Base-by-base conservation (phyloP, 306 rosid genomes). In the Vicia villosa region DNA sequence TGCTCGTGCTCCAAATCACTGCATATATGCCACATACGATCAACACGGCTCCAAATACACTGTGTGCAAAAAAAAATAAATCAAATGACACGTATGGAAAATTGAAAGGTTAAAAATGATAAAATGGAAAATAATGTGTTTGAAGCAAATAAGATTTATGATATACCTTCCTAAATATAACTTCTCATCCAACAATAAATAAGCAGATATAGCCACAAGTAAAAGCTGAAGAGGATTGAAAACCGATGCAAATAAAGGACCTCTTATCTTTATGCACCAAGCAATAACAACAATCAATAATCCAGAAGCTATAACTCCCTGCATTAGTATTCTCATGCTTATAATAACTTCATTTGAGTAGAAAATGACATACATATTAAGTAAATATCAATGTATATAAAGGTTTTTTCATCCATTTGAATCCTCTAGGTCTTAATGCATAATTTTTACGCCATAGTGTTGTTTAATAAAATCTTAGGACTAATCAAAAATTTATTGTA, bases 271-370 rank as follows among this genome's bases (percentile, higher is more conserved):
- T 15, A 80, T 40, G 63, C 77, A 70, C 84, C 81, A 80, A 0
- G 78, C 67, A 21, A 58, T 59, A 0, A 24, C 28, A n/a, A 30
- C 51, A 14, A 70, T 46, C 20, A 22, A 8, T 17, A 80, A 2
- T 10, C 78, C 84, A n/a, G 84, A 75, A 0, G 10, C 19, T 30
- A 70, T 60, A 10, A 59, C 52, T 32, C 84, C 84, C 84, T 80
- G 49, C 80, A 74, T 37, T 4, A 17, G 22, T 8, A 10, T 51
- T 30, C 30, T 13, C 4, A 13, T 26, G 38, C 8, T 24, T 49
- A 43, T 19, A 47, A 11, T 20, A 15, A 42, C 54, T 46, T 10
- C 6, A 1, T n/a, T 8, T 9, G 0, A 37, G 2, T 3, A 6
- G 19, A 7, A 4, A 51, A 51, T 11, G 20, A 5, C 30, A 51